phyloP scores from a whole-genome alignment of 2,329 filamentous ascomycete species.

The Pestalotiopsis fici region DNA sequence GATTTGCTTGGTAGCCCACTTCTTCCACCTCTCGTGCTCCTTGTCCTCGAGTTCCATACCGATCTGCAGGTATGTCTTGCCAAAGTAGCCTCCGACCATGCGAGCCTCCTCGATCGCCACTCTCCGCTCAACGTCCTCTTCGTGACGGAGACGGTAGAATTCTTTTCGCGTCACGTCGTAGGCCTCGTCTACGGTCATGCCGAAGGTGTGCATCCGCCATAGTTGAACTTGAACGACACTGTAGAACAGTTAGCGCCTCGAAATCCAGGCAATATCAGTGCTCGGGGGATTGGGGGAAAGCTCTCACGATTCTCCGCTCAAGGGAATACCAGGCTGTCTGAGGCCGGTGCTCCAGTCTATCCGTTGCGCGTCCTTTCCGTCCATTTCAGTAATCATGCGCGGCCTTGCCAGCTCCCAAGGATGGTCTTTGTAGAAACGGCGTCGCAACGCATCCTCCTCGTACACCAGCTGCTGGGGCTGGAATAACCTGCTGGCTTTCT shows the following conservation, averaged over 20 bases:
- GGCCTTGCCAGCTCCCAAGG: slow-evolving; percentile 96
- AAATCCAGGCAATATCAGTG: not conserved
- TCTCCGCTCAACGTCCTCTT: slow-evolving; percentile 79
- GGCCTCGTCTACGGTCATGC: slow-evolving; percentile 64
- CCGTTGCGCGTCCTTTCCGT: slow-evolving; percentile 76
- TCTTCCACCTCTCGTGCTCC: slow-evolving; percentile 81
- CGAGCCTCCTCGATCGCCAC: slow-evolving; percentile 87
- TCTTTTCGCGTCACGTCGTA: slow-evolving; percentile 89
- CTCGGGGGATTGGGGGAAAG: not conserved
- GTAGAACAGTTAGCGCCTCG: slow-evolving; percentile 10
- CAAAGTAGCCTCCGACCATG: slow-evolving; percentile 86
- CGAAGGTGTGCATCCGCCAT: slow-evolving; percentile 73
- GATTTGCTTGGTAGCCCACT: slow-evolving; percentile 29
- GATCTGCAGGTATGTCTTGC: slow-evolving; percentile 72
- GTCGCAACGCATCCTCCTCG: slow-evolving; percentile 79
- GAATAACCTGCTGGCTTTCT: slow-evolving; percentile 76
- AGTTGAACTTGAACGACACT: slow-evolving; percentile 93
- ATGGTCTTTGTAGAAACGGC: slow-evolving; percentile 87
- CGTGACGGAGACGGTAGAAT: slow-evolving; percentile 83
- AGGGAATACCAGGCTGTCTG: slow-evolving; percentile 70
- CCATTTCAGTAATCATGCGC: slow-evolving; percentile 78
- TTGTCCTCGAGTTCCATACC: slow-evolving; percentile 81
- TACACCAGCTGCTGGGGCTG: slow-evolving; percentile 77
- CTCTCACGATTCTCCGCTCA: slow-evolving; percentile 82
- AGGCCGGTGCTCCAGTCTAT: slow-evolving; percentile 80